Base-by-base conservation (phyloP, 1,139 yeast genomes). In the Candida labiduridarum region DNA sequence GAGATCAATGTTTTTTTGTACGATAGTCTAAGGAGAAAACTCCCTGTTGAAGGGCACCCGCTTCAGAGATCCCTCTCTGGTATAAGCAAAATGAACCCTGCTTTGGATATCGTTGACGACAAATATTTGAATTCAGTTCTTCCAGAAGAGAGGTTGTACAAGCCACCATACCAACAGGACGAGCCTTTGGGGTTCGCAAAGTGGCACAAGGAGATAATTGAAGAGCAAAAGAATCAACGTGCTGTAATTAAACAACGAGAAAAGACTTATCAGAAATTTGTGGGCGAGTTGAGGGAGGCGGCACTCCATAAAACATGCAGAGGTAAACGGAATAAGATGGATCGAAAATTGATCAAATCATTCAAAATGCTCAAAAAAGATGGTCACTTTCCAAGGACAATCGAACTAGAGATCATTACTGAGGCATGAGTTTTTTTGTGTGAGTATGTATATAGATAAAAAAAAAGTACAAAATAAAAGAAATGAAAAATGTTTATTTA, bases 31-130 rank as follows among this genome's bases (percentile, higher is more conserved):
- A 60, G 46, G 42, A 47, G 44, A 34, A 44, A 41, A 40, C 41
- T 40, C 36, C 63, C 68, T 12, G 46, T 61, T 41, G 71, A 73
- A 5, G 76, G 69, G 49, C 80, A 76, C 52, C 68, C 77, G 1
- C 62, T 76, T 44, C 72, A 72, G 50, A 69, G 66, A 50, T 66
- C 79, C 2, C 59, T 76, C 39, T 71, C 77, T 48, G 79, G 79
- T 6, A 69, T 74, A 72, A 65, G 72, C 29, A 69, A 69, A 45
- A 56, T 73, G 50, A 74, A 75, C 53, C 70, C 72, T 2, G 62
- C 64, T 18, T 62, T 76, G 51, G 64, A 67, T 15, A 71, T 68
- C 45, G 67, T 76, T 14, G 71, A 71, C 48, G 78, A 76, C 53
- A 75, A 69, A 36, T 74, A 70, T 51, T 65, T 76, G 40, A 75